Base-by-base conservation (phyloP, 2,329 filamentous ascomycete genomes). In the Microcyclospora tardicrescens region DNA sequence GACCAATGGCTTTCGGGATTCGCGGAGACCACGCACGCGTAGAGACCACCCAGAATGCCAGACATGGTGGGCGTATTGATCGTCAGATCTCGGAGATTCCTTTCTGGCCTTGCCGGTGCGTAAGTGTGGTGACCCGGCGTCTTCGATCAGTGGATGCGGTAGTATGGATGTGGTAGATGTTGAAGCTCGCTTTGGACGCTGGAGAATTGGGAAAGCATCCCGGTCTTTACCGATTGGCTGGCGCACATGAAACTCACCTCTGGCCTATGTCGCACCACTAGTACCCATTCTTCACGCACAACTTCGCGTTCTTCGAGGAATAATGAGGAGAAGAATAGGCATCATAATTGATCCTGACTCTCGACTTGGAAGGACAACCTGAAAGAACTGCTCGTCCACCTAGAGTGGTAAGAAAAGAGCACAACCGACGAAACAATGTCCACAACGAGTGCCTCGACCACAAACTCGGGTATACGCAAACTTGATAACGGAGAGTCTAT, bases 401-500 rank as follows among this genome's bases (percentile, higher is more conserved):
- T 5, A 8, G 8, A 24, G 19, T 24, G 19, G 19, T 8, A 8
- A 8, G 19, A 24, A 8, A 24, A 24, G 8, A 24, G 19, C 49
- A 51, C 49, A 68, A 34, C 33, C 68, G 72, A 65, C 69, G 44
- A 66, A 62, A 40, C 63, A 62, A 16, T 36, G 31, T 19, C 47
- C 19, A 33, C 45, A 8, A 37, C 38, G 8, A 24, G 8, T 8
- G 39, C 39, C 28, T 39, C 43, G 10, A 41, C 36, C 24, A 39
- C 63, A 33, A 61, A 61, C 38, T 60, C 68, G 11, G 68, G 68
- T 56, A 80, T 89, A 52, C 80, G 80, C 37, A 79, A 87, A 58
- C 73, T 78, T 36, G 60, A 62, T 46, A 83, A 76, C 50, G 93
- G 91, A 56, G 76, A 86, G 57, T 83, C 87, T 33, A 80, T 86